These are phyloP conservation scores for Penicillium cataractarum DNA, from an alignment of 495 filamentous ascomycete species.

Conservation along the genomic window DNA sequence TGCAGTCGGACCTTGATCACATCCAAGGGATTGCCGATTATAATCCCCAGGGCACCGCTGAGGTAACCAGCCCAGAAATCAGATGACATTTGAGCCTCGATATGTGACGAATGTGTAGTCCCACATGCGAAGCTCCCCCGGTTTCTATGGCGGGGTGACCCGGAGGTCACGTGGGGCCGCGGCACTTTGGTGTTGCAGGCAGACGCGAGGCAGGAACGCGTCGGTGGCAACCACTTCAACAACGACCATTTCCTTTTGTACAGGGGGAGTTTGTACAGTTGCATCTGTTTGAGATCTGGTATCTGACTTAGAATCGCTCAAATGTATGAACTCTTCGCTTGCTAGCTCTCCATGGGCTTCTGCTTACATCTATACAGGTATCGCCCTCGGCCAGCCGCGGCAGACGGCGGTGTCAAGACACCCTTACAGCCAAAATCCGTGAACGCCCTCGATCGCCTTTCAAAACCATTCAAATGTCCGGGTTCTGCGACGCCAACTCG, in stretches of 20 bases:
- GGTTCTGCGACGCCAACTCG: conserved; percentile 73
- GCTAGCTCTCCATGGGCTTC: neutral
- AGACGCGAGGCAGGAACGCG: conserved; percentile 34
- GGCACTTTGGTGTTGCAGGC: conserved; percentile 44
- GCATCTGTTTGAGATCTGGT: neutral
- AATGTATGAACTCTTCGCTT: conserved; percentile 23
- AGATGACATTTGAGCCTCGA: conserved; percentile 61
- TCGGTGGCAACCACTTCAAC: conserved; percentile 17
- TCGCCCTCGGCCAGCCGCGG: conserved; percentile 39
- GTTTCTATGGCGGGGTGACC: conserved; percentile 17
- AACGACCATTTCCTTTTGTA: conserved; percentile 3
- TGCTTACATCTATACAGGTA: conserved; percentile 41
- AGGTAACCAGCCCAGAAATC: conserved; percentile 90
- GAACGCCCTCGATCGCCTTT: conserved; percentile 69
- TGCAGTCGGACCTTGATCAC: conserved; percentile 83
- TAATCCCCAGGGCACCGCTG: conserved; percentile 78
- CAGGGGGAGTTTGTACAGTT: conserved; percentile 17
- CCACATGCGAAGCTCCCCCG: conserved; percentile 15
- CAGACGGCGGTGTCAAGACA: conserved; percentile 41
- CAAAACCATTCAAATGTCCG: conserved; percentile 92
- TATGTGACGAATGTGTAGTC: conserved; percentile 6
- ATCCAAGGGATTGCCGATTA: conserved; percentile 88
- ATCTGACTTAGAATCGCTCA: neutral
- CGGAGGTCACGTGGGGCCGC: conserved; percentile 39
- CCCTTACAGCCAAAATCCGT: conserved; percentile 41